Percentiles rank a stretch among this genome's conserved stretches.
These are phyloP conservation scores for Dichotomocladium elegans DNA, from an alignment of 371 early-diverging fungal genomes.

Conservation along the genomic window DNA sequence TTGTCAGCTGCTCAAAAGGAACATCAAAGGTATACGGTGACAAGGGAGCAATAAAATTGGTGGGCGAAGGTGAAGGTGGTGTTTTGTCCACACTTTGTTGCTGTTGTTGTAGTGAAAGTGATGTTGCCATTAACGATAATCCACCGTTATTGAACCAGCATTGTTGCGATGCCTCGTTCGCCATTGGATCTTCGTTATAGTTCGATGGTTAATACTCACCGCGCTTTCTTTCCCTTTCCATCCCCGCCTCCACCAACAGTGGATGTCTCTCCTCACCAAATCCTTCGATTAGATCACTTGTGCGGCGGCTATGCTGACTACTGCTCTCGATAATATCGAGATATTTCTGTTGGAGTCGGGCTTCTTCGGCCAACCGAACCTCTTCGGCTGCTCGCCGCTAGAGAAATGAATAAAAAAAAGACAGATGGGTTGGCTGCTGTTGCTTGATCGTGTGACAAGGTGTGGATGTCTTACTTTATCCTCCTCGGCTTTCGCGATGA, in stretches of 20 bases:
- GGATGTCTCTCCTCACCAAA: constrained; percentile 23
- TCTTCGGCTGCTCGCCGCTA: constrained; percentile 48
- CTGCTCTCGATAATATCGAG: constrained; percentile 31
- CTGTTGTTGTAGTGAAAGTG: no score
- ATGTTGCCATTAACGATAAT: constrained; percentile 1
- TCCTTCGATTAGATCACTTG: constrained; percentile 22
- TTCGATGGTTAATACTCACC: no score
- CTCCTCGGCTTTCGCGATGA: constrained; percentile 51
- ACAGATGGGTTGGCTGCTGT: neutral
- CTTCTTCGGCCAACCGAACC: constrained; percentile 39
- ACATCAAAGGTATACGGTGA: constrained; percentile 33
- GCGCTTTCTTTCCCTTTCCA: no score
- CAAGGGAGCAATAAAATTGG: constrained; percentile 26
- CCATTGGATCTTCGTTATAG: neutral
- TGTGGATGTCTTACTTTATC: constrained; percentile 31
- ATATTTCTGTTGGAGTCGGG: constrained; percentile 35
- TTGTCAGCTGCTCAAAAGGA: constrained; percentile 36
- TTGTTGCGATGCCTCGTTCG: neutral
- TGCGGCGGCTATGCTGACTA: constrained; percentile 18
- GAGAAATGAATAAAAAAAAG: no score
- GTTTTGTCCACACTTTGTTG: constrained; percentile 14
- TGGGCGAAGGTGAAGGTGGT: constrained; percentile 31
- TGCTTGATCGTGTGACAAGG: neutral
- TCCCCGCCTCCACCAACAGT: no score
- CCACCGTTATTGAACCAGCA: neutral